Evolutionary conservation across 2,329 filamentous ascomycete genomes (phyloP).

Genomic region (Penicillium sp.): DNA sequence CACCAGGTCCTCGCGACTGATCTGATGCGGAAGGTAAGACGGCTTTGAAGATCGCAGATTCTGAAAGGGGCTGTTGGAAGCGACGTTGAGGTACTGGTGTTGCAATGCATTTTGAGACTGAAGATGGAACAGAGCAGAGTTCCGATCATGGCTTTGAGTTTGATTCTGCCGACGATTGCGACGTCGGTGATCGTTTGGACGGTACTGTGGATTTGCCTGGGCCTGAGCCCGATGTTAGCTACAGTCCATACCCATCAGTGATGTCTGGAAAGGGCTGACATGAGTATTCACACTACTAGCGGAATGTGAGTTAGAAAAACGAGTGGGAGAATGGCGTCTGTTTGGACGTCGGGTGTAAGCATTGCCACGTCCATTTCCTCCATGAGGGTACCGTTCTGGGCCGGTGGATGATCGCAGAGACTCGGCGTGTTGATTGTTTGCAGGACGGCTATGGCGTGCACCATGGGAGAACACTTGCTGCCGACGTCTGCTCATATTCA

Average conservation of each 20-base stretch:
- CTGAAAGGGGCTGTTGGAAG: too few relatives aligned
- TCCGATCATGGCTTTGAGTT: background rate
- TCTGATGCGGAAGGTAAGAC: too few relatives aligned
- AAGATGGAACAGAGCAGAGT: background rate
- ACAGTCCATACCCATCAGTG: too few relatives aligned
- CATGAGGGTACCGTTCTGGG: conserved; percentile 5
- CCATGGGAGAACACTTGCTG: background rate
- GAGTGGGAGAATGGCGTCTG: too few relatives aligned
- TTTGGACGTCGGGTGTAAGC: background rate
- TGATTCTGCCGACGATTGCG: background rate
- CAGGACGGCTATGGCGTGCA: conserved; percentile 4
- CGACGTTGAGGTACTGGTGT: too few relatives aligned
- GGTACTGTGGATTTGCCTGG: background rate
- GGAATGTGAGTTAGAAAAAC: too few relatives aligned
- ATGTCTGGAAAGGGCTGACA: too few relatives aligned
- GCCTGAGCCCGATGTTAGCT: too few relatives aligned
- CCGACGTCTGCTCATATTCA: background rate
- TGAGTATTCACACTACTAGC: too few relatives aligned
- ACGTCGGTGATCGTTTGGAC: background rate
- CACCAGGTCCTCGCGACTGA: too few relatives aligned
- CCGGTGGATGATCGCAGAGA: conserved; percentile 6
- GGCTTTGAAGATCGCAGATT: too few relatives aligned
- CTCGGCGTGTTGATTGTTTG: conserved; percentile 1
- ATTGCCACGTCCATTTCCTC: background rate
- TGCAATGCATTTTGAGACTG: too few relatives aligned